phyloP scores from a whole-genome alignment of 163 green algal genomes.

The Scenedesmus sp. region DNA sequence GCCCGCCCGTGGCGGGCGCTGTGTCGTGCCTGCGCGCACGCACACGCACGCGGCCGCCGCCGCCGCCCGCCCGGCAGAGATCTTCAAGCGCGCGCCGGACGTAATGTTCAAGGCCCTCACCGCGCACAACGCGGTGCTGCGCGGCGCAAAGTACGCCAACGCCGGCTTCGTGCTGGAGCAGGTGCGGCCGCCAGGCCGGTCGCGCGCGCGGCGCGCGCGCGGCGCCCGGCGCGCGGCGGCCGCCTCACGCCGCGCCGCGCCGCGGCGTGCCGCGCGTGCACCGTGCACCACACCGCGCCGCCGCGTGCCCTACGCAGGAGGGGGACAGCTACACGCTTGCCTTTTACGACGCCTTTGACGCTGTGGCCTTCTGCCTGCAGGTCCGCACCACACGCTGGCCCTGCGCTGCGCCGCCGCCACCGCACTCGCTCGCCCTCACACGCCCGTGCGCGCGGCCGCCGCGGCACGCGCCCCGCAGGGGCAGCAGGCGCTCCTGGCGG shows the following conservation, averaged over 20 bases:
- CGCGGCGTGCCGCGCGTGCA: too few relatives aligned
- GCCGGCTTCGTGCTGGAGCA: slow-evolving; percentile 64
- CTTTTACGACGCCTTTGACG: slow-evolving; percentile 62
- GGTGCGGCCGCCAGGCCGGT: too few relatives aligned
- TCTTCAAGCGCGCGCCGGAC: slow-evolving; percentile 59
- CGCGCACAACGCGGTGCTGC: slow-evolving; percentile 59
- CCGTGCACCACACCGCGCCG: too few relatives aligned
- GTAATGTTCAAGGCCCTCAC: slow-evolving; percentile 54
- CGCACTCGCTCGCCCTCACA: too few relatives aligned
- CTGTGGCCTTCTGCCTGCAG: slow-evolving; percentile 63
- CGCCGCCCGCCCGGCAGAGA: slow-evolving; percentile 41
- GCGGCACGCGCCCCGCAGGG: too few relatives aligned
- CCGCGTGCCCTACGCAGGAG: too few relatives aligned
- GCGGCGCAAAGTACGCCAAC: slow-evolving; percentile 43
- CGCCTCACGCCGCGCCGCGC: too few relatives aligned
- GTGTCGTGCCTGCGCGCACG: neutral
- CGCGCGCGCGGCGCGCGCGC: too few relatives aligned
- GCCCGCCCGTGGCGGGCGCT: too few relatives aligned
- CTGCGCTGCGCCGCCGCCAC: too few relatives aligned
- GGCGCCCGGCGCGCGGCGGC: too few relatives aligned
- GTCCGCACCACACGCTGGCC: slow-evolving; percentile 22
- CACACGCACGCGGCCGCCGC: neutral
- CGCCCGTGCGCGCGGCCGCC: too few relatives aligned
- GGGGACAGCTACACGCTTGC: slow-evolving; percentile 55
- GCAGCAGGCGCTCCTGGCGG: slow-evolving; percentile 56